Conservation (phyloP, 1,284 basidiomycete genomes). For the Stygiomarasmius scandens region DNA sequence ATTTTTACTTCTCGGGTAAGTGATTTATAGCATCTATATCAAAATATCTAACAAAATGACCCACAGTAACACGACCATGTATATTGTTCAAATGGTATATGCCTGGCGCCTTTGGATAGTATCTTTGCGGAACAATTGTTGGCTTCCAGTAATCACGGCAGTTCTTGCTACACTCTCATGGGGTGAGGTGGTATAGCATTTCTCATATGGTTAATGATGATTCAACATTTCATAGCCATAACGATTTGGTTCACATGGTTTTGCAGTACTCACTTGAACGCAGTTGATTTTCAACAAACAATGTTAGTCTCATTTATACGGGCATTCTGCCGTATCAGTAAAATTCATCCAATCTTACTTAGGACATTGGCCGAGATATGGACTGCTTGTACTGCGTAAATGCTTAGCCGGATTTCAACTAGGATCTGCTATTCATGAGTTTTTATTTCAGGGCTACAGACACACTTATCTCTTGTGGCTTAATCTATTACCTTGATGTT, state of each 20-base stretch:
- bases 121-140: conserved; percentile 5
- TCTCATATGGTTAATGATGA: not conserved
- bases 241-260: not conserved
- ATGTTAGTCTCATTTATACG: not conserved
- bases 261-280: not conserved
- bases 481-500: conserved; percentile 6
- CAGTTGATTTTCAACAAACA: not conserved
- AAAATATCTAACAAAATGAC: no score
- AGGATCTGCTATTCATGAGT: no score
- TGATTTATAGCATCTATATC: no score
- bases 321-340: no score
- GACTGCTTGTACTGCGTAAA: no score
- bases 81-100: conserved; percentile 12
- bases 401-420: no score
- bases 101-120: conserved; percentile 12
- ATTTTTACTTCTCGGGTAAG: no score
- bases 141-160: conserved; percentile 3
- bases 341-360: no score
- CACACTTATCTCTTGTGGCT: not conserved
- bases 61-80: not conserved
- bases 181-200: no score
- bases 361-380: no score
- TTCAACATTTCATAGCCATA: not conserved
- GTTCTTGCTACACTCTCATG: conserved; percentile 1
- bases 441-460: not conserved